A percentile compares a stretch with the other conserved stretches of the same genome.
phyloP scores from a whole-genome alignment of 2,329 filamentous ascomycete genomes.

The Alternaria longipes region DNA sequence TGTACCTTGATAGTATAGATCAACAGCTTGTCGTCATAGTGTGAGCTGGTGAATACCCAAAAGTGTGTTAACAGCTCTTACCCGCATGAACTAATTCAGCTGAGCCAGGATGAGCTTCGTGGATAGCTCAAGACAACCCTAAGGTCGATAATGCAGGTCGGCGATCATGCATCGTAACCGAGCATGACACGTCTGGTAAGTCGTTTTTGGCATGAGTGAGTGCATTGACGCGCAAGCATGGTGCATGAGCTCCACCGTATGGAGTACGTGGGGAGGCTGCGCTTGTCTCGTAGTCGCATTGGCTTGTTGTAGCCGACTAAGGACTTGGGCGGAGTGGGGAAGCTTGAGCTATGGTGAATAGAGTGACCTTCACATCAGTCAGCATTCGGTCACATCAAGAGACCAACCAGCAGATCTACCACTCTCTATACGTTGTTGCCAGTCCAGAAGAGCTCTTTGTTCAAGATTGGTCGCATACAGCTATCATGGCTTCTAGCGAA shows the following conservation, averaged over 20 bases:
- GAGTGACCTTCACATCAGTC: too few relatives aligned
- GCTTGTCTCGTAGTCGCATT: slow-evolving; percentile 7
- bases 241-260: slow-evolving; percentile 4
- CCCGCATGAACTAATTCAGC: slow-evolving; percentile 17
- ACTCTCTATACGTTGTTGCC: neutral
- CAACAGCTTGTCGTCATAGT: slow-evolving; percentile 13
- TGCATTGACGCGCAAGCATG: slow-evolving; percentile 11
- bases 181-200: slow-evolving; percentile 3
- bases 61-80: slow-evolving; percentile 2
- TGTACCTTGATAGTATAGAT: slow-evolving; percentile 13
- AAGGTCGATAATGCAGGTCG: slow-evolving; percentile 12
- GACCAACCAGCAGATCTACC: neutral
- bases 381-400: neutral
- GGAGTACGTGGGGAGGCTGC: slow-evolving; percentile 6
- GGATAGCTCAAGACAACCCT: slow-evolving; percentile 1
- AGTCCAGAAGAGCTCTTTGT: neutral
- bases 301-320: slow-evolving; percentile 2
- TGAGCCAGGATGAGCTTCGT: slow-evolving; percentile 18
- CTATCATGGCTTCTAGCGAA: neutral
- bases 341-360: slow-evolving; percentile 1
- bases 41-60: neutral
- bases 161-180: slow-evolving; percentile 18
- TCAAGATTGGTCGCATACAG: neutral
- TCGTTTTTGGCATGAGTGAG: slow-evolving; percentile 3
- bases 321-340: neutral